phyloP scores from a whole-genome alignment of 2,329 filamentous ascomycete species.

The Cladosporium cucumerinum region DNA sequence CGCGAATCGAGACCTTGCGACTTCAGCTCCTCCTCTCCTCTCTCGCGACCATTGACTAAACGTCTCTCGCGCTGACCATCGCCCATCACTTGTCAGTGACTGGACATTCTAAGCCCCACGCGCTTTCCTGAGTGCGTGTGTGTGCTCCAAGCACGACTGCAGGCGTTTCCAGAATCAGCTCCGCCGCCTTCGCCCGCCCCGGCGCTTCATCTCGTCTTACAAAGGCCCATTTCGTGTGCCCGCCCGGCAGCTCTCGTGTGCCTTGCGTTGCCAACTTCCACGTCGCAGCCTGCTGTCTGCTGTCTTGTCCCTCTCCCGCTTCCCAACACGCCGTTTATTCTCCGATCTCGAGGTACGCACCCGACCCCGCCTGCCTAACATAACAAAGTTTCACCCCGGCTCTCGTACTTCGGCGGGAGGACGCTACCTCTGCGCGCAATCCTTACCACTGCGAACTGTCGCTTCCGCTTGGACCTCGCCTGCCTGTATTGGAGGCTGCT shows the following conservation, averaged over 20 bases:
- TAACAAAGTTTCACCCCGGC: conserved; percentile 9
- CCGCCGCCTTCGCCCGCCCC: conserved; percentile 17
- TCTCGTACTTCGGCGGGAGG: conserved; percentile 1
- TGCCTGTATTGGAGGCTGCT: neutral
- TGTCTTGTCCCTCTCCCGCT: conserved; percentile 10
- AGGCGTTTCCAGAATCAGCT: conserved; percentile 11
- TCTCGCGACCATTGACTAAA: neutral
- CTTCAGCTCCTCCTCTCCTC: neutral
- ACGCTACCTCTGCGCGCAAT: conserved; percentile 4
- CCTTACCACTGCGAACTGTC: conserved; percentile 5
- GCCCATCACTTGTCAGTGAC: conserved; percentile 13
- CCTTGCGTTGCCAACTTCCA: conserved; percentile 3
- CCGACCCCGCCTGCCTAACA: conserved; percentile 14
- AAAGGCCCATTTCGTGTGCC: conserved; percentile 17
- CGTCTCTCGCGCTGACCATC: conserved; percentile 2
- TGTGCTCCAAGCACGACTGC: conserved; percentile 18
- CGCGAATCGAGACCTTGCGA: neutral
- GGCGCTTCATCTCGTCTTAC: conserved; percentile 25
- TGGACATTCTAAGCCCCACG: conserved; percentile 1
- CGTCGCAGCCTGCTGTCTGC: conserved; percentile 3
- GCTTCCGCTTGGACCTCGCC: neutral
- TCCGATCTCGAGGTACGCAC: conserved; percentile 23
- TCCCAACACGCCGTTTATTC: conserved; percentile 24
- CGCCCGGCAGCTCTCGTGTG: conserved; percentile 18
- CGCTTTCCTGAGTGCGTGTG: conserved; percentile 12